phyloP scores from a whole-genome alignment of 192 early-diverging fungal genomes.

The Diversispora eburnea region DNA sequence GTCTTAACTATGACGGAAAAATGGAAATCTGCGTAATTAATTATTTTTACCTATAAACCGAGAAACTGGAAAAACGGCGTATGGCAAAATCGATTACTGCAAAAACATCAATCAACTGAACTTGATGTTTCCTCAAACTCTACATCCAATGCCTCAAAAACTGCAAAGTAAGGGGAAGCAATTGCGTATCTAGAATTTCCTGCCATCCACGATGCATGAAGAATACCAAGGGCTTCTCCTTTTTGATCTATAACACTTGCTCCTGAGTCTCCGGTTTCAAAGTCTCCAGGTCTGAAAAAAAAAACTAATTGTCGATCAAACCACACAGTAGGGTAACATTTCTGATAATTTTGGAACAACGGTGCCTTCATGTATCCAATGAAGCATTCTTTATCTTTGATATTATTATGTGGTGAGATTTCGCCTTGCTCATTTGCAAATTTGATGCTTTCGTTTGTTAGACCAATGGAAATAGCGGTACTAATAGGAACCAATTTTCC shows the following conservation, averaged over 20 bases:
- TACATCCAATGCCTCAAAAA: slow-evolving; percentile 8
- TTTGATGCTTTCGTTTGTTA: slow-evolving; percentile 1
- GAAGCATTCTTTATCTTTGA: background rate
- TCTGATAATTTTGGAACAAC: background rate
- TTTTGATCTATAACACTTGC: slow-evolving; percentile 1
- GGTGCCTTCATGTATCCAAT: slow-evolving; percentile 18
- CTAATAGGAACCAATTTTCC: slow-evolving; percentile 10
- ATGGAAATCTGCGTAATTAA: no score
- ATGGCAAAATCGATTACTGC: no score
- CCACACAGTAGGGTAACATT: slow-evolving; percentile 14
- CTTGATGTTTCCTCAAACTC: no score
- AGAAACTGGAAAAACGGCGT: no score
- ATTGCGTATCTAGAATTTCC: background rate
- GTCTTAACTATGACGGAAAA: no score
- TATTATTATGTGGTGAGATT: background rate
- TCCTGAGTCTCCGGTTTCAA: background rate
- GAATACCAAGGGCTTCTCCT: slow-evolving; percentile 5
- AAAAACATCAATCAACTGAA: no score
- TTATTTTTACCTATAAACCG: no score
- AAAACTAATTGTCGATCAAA: slow-evolving; percentile 16
- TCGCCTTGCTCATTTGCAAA: background rate
- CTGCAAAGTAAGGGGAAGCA: slow-evolving; percentile 1
- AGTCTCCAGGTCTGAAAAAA: background rate
- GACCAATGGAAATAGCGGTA: background rate
- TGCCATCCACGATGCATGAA: slow-evolving; percentile 6